Percentiles rank a stretch among this genome's conserved stretches.
Evolutionary conservation across 2,329 filamentous ascomycete genomes (phyloP).

Genomic region (Aureobasidium leucospermi): DNA sequence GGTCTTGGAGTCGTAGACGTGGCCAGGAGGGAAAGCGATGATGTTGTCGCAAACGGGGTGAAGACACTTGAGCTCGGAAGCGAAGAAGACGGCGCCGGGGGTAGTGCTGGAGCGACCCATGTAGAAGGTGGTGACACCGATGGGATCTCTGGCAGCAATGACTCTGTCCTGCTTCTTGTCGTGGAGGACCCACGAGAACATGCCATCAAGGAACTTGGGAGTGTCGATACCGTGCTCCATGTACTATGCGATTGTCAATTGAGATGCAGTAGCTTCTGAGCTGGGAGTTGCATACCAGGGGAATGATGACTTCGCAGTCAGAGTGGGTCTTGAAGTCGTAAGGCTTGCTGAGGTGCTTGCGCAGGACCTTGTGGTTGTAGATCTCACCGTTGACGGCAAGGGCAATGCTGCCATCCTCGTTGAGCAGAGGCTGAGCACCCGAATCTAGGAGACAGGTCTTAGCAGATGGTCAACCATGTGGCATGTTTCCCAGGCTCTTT

Average conservation of each 20-base stretch:
- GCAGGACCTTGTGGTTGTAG: conserved; percentile 95
- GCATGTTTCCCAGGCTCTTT: background rate
- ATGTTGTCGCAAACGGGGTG: conserved; percentile 93
- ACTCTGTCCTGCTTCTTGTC: conserved; percentile 91
- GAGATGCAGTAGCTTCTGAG: background rate
- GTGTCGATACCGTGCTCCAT: conserved; percentile 86
- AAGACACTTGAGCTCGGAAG: conserved; percentile 91
- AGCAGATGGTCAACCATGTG: background rate
- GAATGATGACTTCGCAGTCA: conserved; percentile 98
- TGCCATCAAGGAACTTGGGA: conserved; percentile 90
- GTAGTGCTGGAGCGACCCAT: conserved; percentile 80
- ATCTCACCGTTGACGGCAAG: conserved; percentile 99
- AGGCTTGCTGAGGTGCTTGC: conserved; percentile 72
- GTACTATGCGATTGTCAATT: conserved; percentile 53
- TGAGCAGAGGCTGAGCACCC: conserved; percentile 91
- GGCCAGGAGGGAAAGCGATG: conserved; percentile 85
- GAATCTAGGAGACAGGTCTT: conserved; percentile 54
- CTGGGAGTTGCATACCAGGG: conserved; percentile 57
- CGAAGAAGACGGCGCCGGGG: conserved; percentile 84
- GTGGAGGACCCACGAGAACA: conserved; percentile 99
- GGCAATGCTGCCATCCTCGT: conserved; percentile 77
- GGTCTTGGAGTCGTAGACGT: conserved; percentile 92
- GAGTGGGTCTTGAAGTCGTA: conserved; percentile 99
- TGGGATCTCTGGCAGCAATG: conserved; percentile 89
- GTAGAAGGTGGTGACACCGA: conserved; percentile 96